phyloP scores from a whole-genome alignment of 2,329 filamentous ascomycete genomes.

The Zopfia rhizophila region DNA sequence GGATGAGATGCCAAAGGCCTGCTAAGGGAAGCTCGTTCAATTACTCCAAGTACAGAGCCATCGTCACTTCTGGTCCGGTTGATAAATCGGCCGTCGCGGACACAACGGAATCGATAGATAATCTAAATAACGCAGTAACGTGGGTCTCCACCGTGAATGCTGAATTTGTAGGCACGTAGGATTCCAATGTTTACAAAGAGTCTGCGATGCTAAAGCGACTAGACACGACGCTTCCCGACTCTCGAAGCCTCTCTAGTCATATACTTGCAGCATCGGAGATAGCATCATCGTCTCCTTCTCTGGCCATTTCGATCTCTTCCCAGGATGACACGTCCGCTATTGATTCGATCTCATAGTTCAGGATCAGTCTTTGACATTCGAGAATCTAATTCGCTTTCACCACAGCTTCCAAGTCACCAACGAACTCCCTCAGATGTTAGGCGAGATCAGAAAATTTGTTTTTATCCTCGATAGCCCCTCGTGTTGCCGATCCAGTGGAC shows the following conservation, averaged over 20 bases:
- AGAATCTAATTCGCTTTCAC: conserved; percentile 3
- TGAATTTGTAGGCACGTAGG: conserved; percentile 11
- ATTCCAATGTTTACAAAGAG: no score
- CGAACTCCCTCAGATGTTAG: conserved; percentile 10
- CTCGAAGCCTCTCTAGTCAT: conserved; percentile 7
- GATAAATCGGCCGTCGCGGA: no score
- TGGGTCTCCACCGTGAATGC: conserved; percentile 13
- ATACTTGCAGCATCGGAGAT: conserved; percentile 19
- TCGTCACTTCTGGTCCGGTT: no score
- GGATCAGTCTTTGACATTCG: conserved; percentile 13
- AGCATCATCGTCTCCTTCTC: conserved; percentile 9
- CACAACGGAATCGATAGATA: conserved; percentile 1
- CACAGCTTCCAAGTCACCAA: conserved; percentile 10
- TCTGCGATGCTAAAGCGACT: background rate
- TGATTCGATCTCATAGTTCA: conserved; percentile 19
- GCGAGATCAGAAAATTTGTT: conserved; percentile 7
- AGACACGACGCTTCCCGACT: conserved; percentile 11
- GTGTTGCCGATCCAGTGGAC: conserved; percentile 2
- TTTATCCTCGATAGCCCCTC: conserved; percentile 8
- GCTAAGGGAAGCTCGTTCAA: no score
- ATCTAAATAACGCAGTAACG: conserved; percentile 2
- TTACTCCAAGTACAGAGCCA: no score
- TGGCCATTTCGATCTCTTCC: conserved; percentile 9
- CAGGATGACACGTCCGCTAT: conserved; percentile 14
- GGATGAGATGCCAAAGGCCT: no score